Base-by-base conservation (phyloP, 2,329 filamentous ascomycete species). In the Penicillium sp. region DNA sequence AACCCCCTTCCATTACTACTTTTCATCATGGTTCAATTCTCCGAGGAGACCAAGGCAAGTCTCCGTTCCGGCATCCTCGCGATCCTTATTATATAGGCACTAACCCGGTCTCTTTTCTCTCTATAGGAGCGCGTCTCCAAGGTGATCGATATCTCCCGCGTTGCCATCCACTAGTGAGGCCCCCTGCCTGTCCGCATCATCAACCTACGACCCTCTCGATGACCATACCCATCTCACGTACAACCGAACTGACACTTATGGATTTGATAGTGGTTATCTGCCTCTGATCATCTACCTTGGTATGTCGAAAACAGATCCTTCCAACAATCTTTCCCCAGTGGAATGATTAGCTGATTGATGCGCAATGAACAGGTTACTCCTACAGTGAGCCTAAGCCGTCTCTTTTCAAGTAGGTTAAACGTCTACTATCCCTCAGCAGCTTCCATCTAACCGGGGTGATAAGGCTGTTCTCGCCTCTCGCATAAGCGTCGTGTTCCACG, bases 261-360 rank as follows among this genome's bases (percentile, higher is more conserved):
- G 50, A 58, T 62, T 62, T 57, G 60, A 33, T 72, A 96, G 92
- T 85, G 95, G 95, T 79, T 99, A 98, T 81, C 88, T 99, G 62
- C 95, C 95, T 72, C 81, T 99, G 80, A 96, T 99, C 78, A 86
- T 99, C 79, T 99, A 98, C 81, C 90, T 99, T 73, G 95, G 92
- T 95, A 89, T 74, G 81, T 61, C 22, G 61, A 15, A 9, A 55
- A 6, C 10, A 42, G 33, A 22, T 22, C 6, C 10, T 13, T 1
- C 26, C n/a, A 19, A 26, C 4, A 17, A 30, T 13, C 8, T 15
- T 49, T 24, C 13, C 9, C 0, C 1, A 9, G 19, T n/a, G 13
- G 17, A 12, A 22, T 64, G 58, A 67, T 58, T 30, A 50, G 26
- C 63, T 44, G 24, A 62, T 63, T 74, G 40, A 75, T 51, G 3